Evolutionary conservation across 1,139 yeast genomes (phyloP), one percentile per base, ranked within the genome.

Genomic region (Lodderomyces orthopsilosis): DNA sequence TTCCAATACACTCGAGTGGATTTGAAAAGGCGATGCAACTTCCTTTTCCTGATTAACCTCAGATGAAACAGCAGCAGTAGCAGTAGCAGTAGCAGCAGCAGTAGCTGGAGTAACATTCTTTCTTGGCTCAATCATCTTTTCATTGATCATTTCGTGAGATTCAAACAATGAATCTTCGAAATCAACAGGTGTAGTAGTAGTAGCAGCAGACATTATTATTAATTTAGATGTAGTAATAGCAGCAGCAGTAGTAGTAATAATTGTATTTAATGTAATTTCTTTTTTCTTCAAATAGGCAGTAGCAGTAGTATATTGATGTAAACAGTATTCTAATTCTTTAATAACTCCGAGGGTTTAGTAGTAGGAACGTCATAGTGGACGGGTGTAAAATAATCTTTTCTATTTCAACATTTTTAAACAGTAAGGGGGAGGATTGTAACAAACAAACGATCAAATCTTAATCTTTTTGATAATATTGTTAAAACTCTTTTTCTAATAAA

Each of bases 1-100:
- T 49, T 81, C 85, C 47, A 83, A 70, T 38, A 80, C 77, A 43
- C 79, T 74, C 32, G 83, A 68, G 57, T 80, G 84, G 55, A 81
- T 66, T 51, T 75, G 74, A 52, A 76, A 63, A 19, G 82, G 79
- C 41, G 79, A 61, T 38, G 59, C 52, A 37, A 47, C 30, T 19
- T 41, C 40, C 21, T 30, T 24, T 39, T 39, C 15, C 6, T 32
- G 32, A 23, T 35, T 21, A 9, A 14, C 19, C 19, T 35, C 18
- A n/a, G 37, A 35, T 35, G 17, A 30, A 23, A 8, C 21, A 17
- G 35, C 13, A 21, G 23, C 23, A 21, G 17, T 14, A 4, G 19
- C 17, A 27, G 32, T 15, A 13, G 32, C 19, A 27, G 17, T 12
- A n/a, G 32, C 15, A 8, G 33, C 14, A 17, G 24, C 15, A 3